These are phyloP conservation scores for Phoma sp. DNA, from an alignment of 2,329 filamentous ascomycete genomes.

Conservation along the genomic window DNA sequence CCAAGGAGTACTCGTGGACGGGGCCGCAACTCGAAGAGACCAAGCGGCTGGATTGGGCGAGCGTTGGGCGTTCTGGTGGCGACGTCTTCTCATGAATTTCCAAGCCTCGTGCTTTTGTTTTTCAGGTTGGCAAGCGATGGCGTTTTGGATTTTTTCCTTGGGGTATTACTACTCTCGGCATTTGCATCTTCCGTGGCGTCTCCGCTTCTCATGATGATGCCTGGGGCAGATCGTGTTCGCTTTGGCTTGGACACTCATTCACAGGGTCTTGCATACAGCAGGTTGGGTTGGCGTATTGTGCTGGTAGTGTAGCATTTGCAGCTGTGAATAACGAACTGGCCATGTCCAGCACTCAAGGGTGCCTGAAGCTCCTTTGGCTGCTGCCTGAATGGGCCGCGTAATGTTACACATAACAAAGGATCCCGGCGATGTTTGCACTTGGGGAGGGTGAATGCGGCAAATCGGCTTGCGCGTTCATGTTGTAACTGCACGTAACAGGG, in stretches of 20 bases:
- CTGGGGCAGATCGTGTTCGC: constrained; percentile 17
- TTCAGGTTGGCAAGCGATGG: constrained; percentile 34
- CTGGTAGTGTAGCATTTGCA: constrained; percentile 21
- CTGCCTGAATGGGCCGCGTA: constrained; percentile 31
- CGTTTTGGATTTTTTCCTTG: constrained; percentile 29
- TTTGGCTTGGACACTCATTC: constrained; percentile 35
- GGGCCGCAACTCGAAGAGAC: constrained; percentile 53
- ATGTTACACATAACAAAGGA: constrained; percentile 9
- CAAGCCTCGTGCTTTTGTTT: constrained; percentile 17
- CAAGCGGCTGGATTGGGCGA: constrained; percentile 56
- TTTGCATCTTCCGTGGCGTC: constrained; percentile 42
- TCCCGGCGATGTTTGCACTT: constrained; percentile 4
- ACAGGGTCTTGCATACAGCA: constrained; percentile 29
- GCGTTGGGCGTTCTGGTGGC: constrained; percentile 56
- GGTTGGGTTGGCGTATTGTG: constrained; percentile 18
- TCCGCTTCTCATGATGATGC: constrained; percentile 24
- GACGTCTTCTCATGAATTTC: constrained; percentile 47
- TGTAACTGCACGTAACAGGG: constrained; percentile 18
- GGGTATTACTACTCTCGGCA: constrained; percentile 34
- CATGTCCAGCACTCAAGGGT: constrained; percentile 13
- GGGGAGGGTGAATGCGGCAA: constrained; percentile 9
- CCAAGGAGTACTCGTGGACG: constrained; percentile 51
- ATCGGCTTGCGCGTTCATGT: constrained; percentile 27
- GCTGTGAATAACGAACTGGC: constrained; percentile 21
- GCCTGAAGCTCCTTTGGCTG: constrained; percentile 17